Evolutionary conservation across 2,329 filamentous ascomycete species (phyloP), one percentile per base, ranked within the genome.

Genomic region (Calonectria multiphialidica): DNA sequence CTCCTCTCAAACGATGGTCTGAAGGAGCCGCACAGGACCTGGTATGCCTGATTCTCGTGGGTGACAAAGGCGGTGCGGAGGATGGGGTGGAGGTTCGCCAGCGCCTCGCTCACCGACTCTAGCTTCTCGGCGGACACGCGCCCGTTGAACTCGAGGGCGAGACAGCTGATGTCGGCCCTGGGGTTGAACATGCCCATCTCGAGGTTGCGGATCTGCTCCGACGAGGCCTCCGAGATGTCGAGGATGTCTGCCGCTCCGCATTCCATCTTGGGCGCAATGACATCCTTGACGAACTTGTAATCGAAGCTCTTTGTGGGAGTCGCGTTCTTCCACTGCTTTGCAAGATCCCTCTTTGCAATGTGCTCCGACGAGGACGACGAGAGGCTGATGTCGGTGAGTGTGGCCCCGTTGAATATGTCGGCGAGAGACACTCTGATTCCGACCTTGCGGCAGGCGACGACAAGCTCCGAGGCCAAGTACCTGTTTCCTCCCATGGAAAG

Each of bases 41-140:
- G 88, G 74, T 87, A 89, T 0, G 89, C 81, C 2, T 82, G 83
- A 8, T 87, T 83, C 13, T 85, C 83, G 57, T 88, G 84, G 0
- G 84, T 80, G 2, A 88, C 83, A 67, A 91, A 91, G 0, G 87
- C 86, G 0, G 90, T 90, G 25, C 89, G 87, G 9, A 92, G 83
- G 33, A 89, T 88, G 0, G 87, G 86, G 49, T 90, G 88, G 42
- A 87, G 82, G 40, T 80, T 80, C 0, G 82, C 81, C 10, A 90
- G 81, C 15, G 83, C 83, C 25, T 83, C 81, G 74, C 88, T 89
- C 0, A 87, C 87, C 1, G 83, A 82, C 70, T 89, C 85, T 1
- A 90, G 83, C 71, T 84, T 86, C 49, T 83, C 82, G 53, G 80
- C 75, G 35, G 86, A 82, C 0, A 89, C 75, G 0, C 83, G 78